Evolutionary conservation across 116 monocot genomes (phyloP), one percentile per base, ranked within the genome.

Genomic region (Iris pallida): DNA sequence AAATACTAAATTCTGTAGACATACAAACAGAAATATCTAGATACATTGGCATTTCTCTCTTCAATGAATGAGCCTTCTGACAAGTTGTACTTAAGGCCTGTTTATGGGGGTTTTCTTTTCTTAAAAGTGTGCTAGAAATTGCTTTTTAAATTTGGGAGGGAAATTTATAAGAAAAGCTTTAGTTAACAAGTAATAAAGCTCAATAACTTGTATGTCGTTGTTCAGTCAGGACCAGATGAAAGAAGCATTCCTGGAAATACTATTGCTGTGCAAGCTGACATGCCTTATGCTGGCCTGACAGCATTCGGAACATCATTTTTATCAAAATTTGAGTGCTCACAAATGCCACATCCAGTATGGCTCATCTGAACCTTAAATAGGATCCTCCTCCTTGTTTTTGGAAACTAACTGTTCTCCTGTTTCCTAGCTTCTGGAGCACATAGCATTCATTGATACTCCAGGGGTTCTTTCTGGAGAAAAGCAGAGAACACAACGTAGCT

Each of bases 391-490:
- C 20, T 4, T 19, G 10, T 42, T 62, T 53, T 42, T 52, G 45
- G n/a, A 20, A 11, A 18, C 46, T 17, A 12, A 42, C 47, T 53
- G 17, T 13, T 55, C 54, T 18, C 16, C 19, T 57, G 11, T 49
- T 44, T 74, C 5, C 73, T 55, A 88, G 88, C 83, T 88, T n/a
- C 67, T 88, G 61, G 88, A 88, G 5, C 83, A 88, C 65, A 83
- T 88, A 20, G 83, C 88, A 16, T 83, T 88, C 78, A 83, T 88
- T 11, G 88, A 88, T 72, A 88, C 89, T 55, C 93, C 93, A 55
- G 93, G 93, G 30, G 88, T 93, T 71, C 81, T 93, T 55, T 93
- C 93, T 74, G 93, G 93, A 69, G 93, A 93, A 79, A 93, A 93
- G 65, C 93, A 93, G 71, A 73, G 89, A 49, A 86, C 89, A 13